Conservation (phyloP, 306 rosid genomes). For the Cucurbita ficifolia region DNA sequence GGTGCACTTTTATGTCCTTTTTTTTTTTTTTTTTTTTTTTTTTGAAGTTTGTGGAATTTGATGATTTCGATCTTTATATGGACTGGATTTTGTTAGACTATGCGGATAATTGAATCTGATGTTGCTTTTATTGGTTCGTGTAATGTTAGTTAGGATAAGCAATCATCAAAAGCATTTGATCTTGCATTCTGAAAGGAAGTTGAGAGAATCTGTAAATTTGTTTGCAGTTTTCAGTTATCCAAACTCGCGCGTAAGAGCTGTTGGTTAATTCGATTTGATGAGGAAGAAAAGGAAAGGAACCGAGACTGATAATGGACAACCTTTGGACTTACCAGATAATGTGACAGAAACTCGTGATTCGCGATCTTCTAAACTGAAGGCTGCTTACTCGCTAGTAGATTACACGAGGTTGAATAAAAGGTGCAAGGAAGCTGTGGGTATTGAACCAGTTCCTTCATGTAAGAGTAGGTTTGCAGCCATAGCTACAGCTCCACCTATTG, state of each 20-base stretch:
- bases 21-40: not conserved
- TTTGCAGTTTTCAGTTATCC: conserved; percentile 2
- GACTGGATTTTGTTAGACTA: not conserved
- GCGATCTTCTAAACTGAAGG: conserved; percentile 37
- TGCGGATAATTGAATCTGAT: not conserved
- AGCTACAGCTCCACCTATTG: conserved; percentile 92
- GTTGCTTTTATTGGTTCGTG: not conserved
- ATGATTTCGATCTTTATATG: not conserved
- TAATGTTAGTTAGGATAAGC: not conserved
- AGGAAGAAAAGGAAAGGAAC: conserved; percentile 98
- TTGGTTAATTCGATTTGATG: conserved; percentile 34
- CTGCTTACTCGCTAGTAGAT: conserved; percentile 75
- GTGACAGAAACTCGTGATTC: conserved; percentile 33
- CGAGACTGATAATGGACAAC: conserved; percentile 27
- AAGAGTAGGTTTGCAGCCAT: conserved; percentile 78
- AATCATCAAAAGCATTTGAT: not conserved
- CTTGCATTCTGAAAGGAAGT: not conserved
- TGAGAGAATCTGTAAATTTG: not conserved
- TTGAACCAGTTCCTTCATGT: conserved; percentile 34
- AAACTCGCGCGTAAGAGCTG: conserved; percentile 7
- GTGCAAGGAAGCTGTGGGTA: conserved; percentile 55
- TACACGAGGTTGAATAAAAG: conserved; percentile 76
- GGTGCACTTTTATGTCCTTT: not conserved
- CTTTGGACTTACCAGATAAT: conserved; percentile 21
- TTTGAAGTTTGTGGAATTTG: not conserved